Conservation (phyloP, 73 alveolate species). For the Paramecium sonneborni region DNA sequence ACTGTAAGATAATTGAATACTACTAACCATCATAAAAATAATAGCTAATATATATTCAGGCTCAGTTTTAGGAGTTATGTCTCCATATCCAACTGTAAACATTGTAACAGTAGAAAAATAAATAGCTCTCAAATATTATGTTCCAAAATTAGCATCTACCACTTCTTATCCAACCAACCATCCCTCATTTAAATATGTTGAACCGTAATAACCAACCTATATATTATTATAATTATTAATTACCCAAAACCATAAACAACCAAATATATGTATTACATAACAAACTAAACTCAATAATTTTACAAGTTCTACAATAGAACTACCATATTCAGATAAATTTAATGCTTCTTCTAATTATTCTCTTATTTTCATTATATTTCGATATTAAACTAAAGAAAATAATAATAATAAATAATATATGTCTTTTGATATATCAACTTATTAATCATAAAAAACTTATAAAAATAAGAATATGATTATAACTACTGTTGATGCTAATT, state of each 20-base stretch:
- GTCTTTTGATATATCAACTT: not conserved
- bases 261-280: slow-evolving; percentile 53
- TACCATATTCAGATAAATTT: slow-evolving; percentile 3
- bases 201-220: slow-evolving; percentile 13
- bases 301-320: slow-evolving; percentile 8
- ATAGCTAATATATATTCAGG: slow-evolving; percentile 30
- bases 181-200: not conserved
- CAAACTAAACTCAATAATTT: slow-evolving; percentile 17
- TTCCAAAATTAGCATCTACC: not conserved
- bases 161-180: not conserved
- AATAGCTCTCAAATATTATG: slow-evolving; percentile 14
- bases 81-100: slow-evolving; percentile 68
- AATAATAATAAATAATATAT: not conserved
- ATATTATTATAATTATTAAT: not conserved
- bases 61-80: slow-evolving; percentile 26
- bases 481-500: not conserved
- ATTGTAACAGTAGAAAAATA: slow-evolving; percentile 61
- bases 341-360: slow-evolving; percentile 36
- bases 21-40: slow-evolving; percentile 31
- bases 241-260: slow-evolving; percentile 58
- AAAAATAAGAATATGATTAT: not conserved
- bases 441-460: not conserved
- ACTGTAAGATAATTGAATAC: slow-evolving; percentile 36
- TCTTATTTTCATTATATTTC: not conserved
- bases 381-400: not conserved